Evolutionary conservation across 345 rosid genomes (phyloP).

Genomic region (Dimocarpus longan): DNA sequence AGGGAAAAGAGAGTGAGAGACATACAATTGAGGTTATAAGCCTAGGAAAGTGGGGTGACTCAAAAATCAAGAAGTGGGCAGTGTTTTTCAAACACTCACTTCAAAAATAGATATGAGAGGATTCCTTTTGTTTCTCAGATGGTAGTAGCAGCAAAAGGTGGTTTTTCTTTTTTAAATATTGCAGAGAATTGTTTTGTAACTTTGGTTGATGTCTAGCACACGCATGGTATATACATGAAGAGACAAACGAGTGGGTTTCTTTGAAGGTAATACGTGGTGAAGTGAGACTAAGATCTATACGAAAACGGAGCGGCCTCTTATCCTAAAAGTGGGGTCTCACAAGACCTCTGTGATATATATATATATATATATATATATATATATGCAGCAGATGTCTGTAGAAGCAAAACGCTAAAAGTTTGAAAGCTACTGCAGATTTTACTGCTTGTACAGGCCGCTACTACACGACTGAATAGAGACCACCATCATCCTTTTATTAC

Average conservation of each 20-base stretch:
- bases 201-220: background rate
- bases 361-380: too few relatives aligned
- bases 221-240: background rate
- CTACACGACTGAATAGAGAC: too few relatives aligned
- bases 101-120: conserved; percentile 3
- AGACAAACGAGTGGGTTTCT: background rate
- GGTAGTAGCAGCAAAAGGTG: background rate
- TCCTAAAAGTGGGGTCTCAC: conserved; percentile 22
- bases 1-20: background rate
- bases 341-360: background rate
- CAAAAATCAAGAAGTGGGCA: conserved; percentile 5
- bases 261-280: background rate
- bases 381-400: background rate
- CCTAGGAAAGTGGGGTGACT: conserved; percentile 12
- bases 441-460: too few relatives aligned
- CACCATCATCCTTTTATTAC: too few relatives aligned
- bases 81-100: background rate
- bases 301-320: background rate
- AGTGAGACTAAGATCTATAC: background rate
- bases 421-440: conserved; percentile 7
- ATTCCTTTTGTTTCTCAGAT: conserved; percentile 12
- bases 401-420: background rate
- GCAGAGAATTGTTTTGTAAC: too few relatives aligned
- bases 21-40: background rate
- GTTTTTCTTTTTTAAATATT: too few relatives aligned